Percentiles rank a stretch among this genome's conserved stretches.
Conservation (phyloP, 208 protist species). For the Leptomonas seymouri region DNA sequence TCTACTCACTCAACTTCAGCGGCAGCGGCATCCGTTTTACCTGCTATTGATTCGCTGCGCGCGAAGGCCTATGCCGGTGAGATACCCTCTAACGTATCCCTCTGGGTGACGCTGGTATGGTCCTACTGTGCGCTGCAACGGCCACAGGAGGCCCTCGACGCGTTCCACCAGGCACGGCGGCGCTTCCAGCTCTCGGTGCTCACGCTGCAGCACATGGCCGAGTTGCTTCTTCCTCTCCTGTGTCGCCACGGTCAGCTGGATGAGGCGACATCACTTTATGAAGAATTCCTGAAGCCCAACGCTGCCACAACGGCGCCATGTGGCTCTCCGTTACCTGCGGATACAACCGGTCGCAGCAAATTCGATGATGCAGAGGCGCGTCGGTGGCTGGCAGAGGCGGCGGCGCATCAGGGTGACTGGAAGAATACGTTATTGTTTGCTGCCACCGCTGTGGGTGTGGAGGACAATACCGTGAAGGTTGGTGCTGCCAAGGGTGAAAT, state of each 20-base stretch:
- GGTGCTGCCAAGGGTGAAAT: background rate
- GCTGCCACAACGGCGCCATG: background rate
- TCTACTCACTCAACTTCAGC: background rate
- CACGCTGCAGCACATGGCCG: conserved; percentile 73
- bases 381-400: conserved; percentile 71
- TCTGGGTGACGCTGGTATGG: conserved; percentile 85
- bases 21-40: conserved; percentile 5
- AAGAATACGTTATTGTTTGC: conserved; percentile 21
- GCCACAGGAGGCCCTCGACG: conserved; percentile 57
- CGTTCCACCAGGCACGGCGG: conserved; percentile 50
- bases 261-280: conserved; percentile 44
- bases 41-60: conserved; percentile 57
- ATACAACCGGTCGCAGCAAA: background rate
- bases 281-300: conserved; percentile 33
- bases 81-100: conserved; percentile 49
- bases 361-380: conserved; percentile 36
- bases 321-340: background rate
- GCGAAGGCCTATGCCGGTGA: conserved; percentile 72
- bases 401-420: conserved; percentile 66
- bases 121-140: conserved; percentile 57
- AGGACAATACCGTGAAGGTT: background rate
- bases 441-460: background rate
- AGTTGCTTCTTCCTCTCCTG: conserved; percentile 64
- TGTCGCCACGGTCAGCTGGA: conserved; percentile 44
- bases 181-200: conserved; percentile 50